phyloP scores from a whole-genome alignment of 345 rosid genomes.

The Lepidium didymum region DNA sequence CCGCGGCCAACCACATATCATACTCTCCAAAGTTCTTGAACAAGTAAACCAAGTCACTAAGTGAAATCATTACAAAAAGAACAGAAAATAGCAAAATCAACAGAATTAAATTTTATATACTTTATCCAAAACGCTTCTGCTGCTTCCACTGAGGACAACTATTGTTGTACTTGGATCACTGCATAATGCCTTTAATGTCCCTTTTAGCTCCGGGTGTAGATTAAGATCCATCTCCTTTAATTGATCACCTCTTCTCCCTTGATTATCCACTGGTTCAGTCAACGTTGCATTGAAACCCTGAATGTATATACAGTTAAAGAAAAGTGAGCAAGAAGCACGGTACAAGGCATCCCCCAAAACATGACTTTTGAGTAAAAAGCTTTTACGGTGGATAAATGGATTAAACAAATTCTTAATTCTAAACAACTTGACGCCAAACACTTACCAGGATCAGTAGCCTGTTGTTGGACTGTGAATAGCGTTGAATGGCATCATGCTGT shows the following conservation, averaged over 20 bases:
- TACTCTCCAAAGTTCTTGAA: conserved; percentile 79
- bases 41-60: conserved; percentile 1
- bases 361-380: background rate
- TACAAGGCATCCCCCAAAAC: background rate
- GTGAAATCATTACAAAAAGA: background rate
- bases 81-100: background rate
- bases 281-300: conserved; percentile 98
- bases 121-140: conserved; percentile 61
- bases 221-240: conserved; percentile 95
- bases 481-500: conserved; percentile 54
- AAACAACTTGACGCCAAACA: conserved; percentile 32
- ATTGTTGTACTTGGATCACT: conserved; percentile 69
- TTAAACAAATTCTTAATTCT: background rate
- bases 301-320: background rate
- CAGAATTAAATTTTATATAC: conserved; percentile 31
- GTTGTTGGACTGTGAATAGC: conserved; percentile 64
- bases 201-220: conserved; percentile 80
- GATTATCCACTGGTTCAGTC: conserved; percentile 88
- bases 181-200: conserved; percentile 58
- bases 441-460: conserved; percentile 86
- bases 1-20: conserved; percentile 95
- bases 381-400: background rate
- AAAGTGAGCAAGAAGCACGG: background rate
- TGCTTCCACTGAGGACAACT: conserved; percentile 91
- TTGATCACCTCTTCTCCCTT: conserved; percentile 90